Evolutionary conservation across 371 early-diverging fungal species (phyloP), one percentile per base, ranked within the genome.

Genomic region (Mortierella sp.): DNA sequence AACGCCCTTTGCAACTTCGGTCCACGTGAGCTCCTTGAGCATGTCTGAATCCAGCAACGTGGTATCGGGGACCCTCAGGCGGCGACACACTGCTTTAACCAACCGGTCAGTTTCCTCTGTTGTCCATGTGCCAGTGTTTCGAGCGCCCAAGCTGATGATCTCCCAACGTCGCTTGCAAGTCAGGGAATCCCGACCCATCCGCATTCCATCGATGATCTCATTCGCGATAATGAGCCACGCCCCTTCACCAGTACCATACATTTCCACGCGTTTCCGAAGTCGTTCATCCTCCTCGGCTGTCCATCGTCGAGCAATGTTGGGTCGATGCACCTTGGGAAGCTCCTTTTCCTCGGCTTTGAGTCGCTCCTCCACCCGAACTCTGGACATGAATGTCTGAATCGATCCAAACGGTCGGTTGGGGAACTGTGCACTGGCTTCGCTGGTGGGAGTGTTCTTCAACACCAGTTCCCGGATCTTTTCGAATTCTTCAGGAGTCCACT

Each of bases 131-230:
- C 57, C 57, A 10, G 13, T 9, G 0, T 10, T 27, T 9, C 39
- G 29, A 9, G n/a, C 10, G 8, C 41, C 31, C 1, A 51, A 43
- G 14, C 31, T 13, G 16, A 54, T 64, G 21, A 64, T 55, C 6
- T 14, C 41, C 57, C 57, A 64, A 1, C 64, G 64, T 19, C 64
- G 25, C 41, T 44, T 57, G 52, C 57, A 64, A 0, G 64, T 41
- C 0, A 51, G 44, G 8, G 51, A 14, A 2, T 51, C 22, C n/a
- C 64, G 57, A 7, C 57, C 64, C n/a, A 64, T 14, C 3, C 40
- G 34, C 21, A 25, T 31, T 25, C 45, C 57, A 19, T 57, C 52
- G 2, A 51, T 22, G 0, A 13, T 7, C 2, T 40, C 51, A 2
- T 49, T 51, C 0, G 57, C 57, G 10, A 64, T 51, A n/a, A n/a